These are phyloP conservation scores for Hymenochaete sp. DNA, from an alignment of 1,284 basidiomycete genomes.

Conservation along the genomic window DNA sequence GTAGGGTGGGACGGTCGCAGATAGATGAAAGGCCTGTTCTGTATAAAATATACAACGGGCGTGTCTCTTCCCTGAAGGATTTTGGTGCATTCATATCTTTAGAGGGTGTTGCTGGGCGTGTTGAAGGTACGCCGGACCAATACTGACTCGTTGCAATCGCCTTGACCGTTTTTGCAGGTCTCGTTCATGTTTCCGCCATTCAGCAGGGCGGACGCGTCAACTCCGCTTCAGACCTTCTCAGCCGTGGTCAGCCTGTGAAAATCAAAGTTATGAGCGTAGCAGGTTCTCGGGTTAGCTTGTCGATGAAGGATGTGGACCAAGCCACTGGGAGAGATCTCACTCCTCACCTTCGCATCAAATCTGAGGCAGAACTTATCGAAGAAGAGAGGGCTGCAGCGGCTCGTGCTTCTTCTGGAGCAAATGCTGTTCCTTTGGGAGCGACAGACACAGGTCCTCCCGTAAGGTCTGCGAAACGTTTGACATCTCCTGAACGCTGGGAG, in stretches of 20 bases:
- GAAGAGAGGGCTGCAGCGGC: slow-evolving; percentile 63
- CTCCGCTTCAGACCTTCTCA: slow-evolving; percentile 80
- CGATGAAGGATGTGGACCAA: slow-evolving; percentile 98
- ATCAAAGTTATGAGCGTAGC: slow-evolving; percentile 95
- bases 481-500: slow-evolving; percentile 98
- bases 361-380: slow-evolving; percentile 79
- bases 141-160: slow-evolving; percentile 6
- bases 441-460: slow-evolving; percentile 33
- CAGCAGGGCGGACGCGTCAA: slow-evolving; percentile 78
- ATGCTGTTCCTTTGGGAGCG: slow-evolving; percentile 54
- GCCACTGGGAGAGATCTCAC: slow-evolving; percentile 81
- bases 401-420: slow-evolving; percentile 57
- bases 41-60: slow-evolving; percentile 93
- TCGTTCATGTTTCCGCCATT: slow-evolving; percentile 94
- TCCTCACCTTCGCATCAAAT: slow-evolving; percentile 89
- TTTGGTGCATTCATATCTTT: slow-evolving; percentile 92
- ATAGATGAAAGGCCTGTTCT: slow-evolving; percentile 80
- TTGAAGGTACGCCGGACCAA: slow-evolving; percentile 61
- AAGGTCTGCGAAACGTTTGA: slow-evolving; percentile 82
- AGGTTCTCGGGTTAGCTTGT: slow-evolving; percentile 73
- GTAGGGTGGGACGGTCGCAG: slow-evolving; percentile 35
- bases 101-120: slow-evolving; percentile 79
- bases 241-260: slow-evolving; percentile 79
- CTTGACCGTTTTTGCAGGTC: slow-evolving; percentile 43
- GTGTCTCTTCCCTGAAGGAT: slow-evolving; percentile 81